Conservation (phyloP, 495 filamentous ascomycete genomes). For the Aspergillus sclerotiicarbonarius region DNA sequence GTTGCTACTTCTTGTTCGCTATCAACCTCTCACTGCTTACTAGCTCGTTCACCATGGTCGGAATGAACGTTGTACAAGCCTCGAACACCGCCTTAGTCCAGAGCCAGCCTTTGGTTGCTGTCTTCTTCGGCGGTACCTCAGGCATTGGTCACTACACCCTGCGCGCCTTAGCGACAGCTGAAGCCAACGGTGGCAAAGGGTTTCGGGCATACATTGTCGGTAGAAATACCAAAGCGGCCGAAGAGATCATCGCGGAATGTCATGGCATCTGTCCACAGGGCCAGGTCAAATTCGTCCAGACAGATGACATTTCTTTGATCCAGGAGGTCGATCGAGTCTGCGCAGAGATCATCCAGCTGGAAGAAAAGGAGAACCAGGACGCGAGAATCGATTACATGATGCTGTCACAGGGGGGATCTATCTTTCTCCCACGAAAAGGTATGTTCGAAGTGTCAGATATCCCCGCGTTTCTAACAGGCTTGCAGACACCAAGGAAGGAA, state of each 20-base stretch:
- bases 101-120: constrained; percentile 24
- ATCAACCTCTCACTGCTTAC: background rate
- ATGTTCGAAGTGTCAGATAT: background rate
- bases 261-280: background rate
- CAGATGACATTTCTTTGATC: constrained; percentile 4
- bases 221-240: constrained; percentile 7
- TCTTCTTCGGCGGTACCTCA: constrained; percentile 12
- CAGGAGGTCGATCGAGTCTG: background rate
- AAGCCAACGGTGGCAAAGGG: constrained; percentile 1
- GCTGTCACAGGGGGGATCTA: constrained; percentile 1
- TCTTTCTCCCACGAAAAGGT: constrained; percentile 5
- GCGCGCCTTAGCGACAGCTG: background rate
- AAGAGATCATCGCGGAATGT: constrained; percentile 7
- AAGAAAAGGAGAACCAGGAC: background rate
- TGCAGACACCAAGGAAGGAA: constrained; percentile 8
- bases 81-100: constrained; percentile 37
- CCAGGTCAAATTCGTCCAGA: constrained; percentile 1
- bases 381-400: constrained; percentile 12
- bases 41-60: constrained; percentile 13
- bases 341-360: background rate
- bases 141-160: constrained; percentile 14
- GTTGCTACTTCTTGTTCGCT: background rate
- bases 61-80: background rate
- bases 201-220: constrained; percentile 8
- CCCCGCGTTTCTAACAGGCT: background rate